Evolutionary conservation across 202 grass and related monocot genomes (phyloP).

Genomic region (Schoenoplectus triqueter): DNA sequence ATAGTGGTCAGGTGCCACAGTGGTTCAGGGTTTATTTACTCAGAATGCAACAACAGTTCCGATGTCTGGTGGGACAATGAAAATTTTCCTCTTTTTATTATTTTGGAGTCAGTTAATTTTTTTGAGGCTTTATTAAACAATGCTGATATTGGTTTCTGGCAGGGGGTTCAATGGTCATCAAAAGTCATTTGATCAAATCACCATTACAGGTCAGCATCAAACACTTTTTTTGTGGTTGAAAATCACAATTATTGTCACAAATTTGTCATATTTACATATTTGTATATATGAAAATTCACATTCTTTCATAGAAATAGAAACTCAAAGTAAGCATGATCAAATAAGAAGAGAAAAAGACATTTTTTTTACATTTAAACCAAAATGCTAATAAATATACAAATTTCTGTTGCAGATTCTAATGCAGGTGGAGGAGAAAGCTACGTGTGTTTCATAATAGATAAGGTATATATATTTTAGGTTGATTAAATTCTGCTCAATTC

Average conservation of each 20-base stretch:
- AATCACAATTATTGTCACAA: neutral
- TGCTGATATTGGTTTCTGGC: constrained; percentile 39
- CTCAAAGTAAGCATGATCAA: neutral
- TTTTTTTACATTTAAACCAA: neutral
- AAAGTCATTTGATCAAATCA: constrained; percentile 72
- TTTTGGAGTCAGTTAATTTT: too few relatives aligned
- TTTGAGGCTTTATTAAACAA: neutral
- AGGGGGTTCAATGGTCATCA: constrained; percentile 67
- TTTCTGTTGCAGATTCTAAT: constrained; percentile 47
- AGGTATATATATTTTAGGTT: constrained; percentile 52
- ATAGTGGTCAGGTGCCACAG: too few relatives aligned
- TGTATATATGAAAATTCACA: too few relatives aligned
- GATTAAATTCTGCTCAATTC: constrained; percentile 27
- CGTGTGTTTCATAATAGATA: constrained; percentile 61
- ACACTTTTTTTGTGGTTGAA: constrained; percentile 24
- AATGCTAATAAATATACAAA: neutral
- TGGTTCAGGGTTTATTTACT: too few relatives aligned
- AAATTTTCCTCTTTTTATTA: too few relatives aligned
- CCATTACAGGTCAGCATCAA: constrained; percentile 53
- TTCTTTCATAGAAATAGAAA: neutral
- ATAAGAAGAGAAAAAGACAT: neutral
- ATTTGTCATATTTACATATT: neutral
- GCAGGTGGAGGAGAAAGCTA: constrained; percentile 53
- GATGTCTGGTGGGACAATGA: too few relatives aligned
- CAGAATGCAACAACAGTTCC: too few relatives aligned